Percentiles rank a stretch among this genome's conserved stretches.
Conservation (phyloP, 169 alveolate genomes). For the Besnoitia besnoiti region DNA sequence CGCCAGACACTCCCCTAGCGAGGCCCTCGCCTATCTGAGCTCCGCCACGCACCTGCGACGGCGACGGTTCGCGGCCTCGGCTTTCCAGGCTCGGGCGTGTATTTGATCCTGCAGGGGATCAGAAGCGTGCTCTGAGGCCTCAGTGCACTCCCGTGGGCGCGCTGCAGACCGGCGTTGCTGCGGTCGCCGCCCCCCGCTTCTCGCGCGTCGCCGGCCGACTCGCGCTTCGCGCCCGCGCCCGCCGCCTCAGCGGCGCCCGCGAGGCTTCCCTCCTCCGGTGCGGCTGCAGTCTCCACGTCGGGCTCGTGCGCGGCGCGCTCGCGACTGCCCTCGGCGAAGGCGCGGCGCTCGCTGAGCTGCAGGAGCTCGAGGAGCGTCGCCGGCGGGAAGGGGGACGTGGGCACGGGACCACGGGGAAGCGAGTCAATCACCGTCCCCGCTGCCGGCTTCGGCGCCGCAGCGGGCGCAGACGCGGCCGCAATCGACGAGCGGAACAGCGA, state of each 20-base stretch:
- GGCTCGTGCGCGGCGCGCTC: neutral
- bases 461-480: constrained; percentile 20
- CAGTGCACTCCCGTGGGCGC: no score
- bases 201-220: no score
- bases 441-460: constrained; percentile 6
- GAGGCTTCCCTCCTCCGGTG: neutral
- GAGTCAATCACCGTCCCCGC: neutral
- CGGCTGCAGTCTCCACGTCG: neutral
- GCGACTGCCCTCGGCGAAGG: neutral
- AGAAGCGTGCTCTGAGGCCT: no score
- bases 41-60: constrained; percentile 44
- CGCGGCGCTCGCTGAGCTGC: constrained; percentile 14
- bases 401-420: neutral
- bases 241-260: neutral
- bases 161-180: no score
- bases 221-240: no score
- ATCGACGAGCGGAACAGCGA: neutral
- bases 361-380: neutral
- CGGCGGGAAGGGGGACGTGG: neutral
- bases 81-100: constrained; percentile 63
- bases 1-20: no score
- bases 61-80: constrained; percentile 71
- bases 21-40: neutral
- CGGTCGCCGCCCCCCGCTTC: neutral
- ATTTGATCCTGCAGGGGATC: constrained; percentile 62